A percentile compares a stretch with the other conserved stretches of the same genome.
phyloP scores from a whole-genome alignment of 208 protist species.

The Tetramitus jugosus region DNA sequence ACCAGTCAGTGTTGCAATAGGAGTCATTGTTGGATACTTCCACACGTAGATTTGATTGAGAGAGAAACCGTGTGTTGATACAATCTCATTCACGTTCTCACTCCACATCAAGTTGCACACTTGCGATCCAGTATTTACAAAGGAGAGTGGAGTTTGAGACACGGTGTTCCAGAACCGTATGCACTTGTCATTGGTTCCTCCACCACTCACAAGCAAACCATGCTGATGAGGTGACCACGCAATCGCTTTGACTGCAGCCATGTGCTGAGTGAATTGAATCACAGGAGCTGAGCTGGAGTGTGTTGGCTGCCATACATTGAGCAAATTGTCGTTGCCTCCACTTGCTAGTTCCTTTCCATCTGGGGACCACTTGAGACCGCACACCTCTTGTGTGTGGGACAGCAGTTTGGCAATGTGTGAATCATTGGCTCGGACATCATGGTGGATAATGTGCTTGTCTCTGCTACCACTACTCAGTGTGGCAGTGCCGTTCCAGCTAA shows the following conservation, averaged over 20 bases:
- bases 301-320: conserved; percentile 58
- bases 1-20: conserved; percentile 6
- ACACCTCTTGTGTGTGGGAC: conserved; percentile 67
- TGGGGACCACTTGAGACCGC: conserved; percentile 65
- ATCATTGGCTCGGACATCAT: conserved; percentile 79
- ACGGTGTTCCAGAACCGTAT: conserved; percentile 80
- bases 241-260: conserved; percentile 72
- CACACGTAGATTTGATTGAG: conserved; percentile 29
- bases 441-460: conserved; percentile 82
- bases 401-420: conserved; percentile 29
- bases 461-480: conserved; percentile 82
- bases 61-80: conserved; percentile 28
- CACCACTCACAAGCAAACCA: conserved; percentile 69
- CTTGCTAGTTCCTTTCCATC: conserved; percentile 62
- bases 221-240: conserved; percentile 69
- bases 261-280: conserved; percentile 50
- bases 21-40: conserved; percentile 17
- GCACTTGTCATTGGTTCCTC: conserved; percentile 68
- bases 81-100: conserved; percentile 23
- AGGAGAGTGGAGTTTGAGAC: conserved; percentile 33
- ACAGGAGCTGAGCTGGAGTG: conserved; percentile 35
- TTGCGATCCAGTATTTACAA: conserved; percentile 21
- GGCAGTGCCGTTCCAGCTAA: conserved; percentile 83
- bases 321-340: conserved; percentile 77
- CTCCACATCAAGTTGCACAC: conserved; percentile 24